Evolutionary conservation across 495 filamentous ascomycete genomes (phyloP).

Genomic region (Sabuloglossum arenarium): DNA sequence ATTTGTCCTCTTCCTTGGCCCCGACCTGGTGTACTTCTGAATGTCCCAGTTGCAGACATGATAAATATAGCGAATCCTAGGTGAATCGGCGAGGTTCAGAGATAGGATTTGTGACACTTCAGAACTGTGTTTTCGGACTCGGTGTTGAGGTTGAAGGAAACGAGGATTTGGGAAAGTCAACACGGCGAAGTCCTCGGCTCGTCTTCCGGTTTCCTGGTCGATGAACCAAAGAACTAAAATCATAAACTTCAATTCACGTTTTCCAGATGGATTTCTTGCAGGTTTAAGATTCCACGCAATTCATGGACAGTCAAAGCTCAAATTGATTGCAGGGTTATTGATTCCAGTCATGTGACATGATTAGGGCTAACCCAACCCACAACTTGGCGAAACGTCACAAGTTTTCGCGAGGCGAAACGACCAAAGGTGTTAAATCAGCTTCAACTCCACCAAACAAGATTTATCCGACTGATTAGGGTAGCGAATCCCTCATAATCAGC

Average conservation of each 20-base stretch:
- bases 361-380: background rate
- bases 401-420: background rate
- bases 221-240: background rate
- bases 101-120: background rate
- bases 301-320: too few species aligned
- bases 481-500: slow-evolving; percentile 23
- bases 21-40: slow-evolving; percentile 39
- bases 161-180: background rate
- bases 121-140: background rate
- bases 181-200: background rate
- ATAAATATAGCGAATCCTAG: background rate
- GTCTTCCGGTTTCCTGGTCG: background rate
- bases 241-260: background rate
- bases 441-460: background rate
- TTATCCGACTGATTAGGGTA: background rate
- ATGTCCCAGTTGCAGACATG: slow-evolving; percentile 40
- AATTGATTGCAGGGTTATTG: background rate
- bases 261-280: background rate
- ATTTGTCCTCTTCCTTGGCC: slow-evolving; percentile 40
- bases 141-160: background rate
- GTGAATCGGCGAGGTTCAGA: background rate
- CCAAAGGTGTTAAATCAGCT: background rate
- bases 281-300: too few species aligned
- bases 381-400: background rate
- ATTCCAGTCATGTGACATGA: background rate